Evolutionary conservation across 768 basidiomycete genomes (phyloP).

Genomic region (Leccinellum luteum): DNA sequence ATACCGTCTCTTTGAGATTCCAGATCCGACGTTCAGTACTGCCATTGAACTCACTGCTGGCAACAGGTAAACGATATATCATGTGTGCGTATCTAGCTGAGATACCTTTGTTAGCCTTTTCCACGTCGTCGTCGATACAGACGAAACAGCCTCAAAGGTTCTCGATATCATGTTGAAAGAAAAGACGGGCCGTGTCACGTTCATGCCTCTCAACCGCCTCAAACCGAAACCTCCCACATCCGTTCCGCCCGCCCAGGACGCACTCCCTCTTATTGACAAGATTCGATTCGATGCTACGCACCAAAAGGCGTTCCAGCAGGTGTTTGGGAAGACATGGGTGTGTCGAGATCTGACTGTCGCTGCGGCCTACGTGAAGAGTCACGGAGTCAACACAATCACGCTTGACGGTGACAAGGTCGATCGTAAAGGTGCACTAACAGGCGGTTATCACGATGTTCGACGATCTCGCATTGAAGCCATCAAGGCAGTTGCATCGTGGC

Average conservation of each 20-base stretch:
- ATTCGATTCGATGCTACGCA: constrained; percentile 70
- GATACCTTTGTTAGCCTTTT: constrained; percentile 55
- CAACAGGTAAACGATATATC: constrained; percentile 62
- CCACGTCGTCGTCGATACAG: constrained; percentile 97
- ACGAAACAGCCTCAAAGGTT: constrained; percentile 88
- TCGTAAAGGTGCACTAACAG: constrained; percentile 91
- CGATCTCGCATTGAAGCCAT: constrained; percentile 89
- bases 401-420: constrained; percentile 98
- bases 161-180: constrained; percentile 93
- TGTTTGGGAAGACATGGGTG: constrained; percentile 96
- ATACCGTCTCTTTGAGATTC: constrained; percentile 89
- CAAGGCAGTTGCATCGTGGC: constrained; percentile 73
- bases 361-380: constrained; percentile 90
- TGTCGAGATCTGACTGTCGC: constrained; percentile 91
- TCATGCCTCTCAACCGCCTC: constrained; percentile 97
- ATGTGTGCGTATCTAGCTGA: background rate
- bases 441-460: constrained; percentile 92
- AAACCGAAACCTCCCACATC: constrained; percentile 63
- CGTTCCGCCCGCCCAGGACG: constrained; percentile 67
- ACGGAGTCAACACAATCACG: constrained; percentile 95
- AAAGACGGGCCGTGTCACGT: constrained; percentile 92
- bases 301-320: constrained; percentile 89
- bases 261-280: constrained; percentile 79
- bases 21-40: constrained; percentile 84
- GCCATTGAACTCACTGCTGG: constrained; percentile 95